Evolutionary conservation across 352 stramenopile genomes (phyloP), one percentile per base, ranked within the genome.

Genomic region (Phytopythium ostracodes): DNA sequence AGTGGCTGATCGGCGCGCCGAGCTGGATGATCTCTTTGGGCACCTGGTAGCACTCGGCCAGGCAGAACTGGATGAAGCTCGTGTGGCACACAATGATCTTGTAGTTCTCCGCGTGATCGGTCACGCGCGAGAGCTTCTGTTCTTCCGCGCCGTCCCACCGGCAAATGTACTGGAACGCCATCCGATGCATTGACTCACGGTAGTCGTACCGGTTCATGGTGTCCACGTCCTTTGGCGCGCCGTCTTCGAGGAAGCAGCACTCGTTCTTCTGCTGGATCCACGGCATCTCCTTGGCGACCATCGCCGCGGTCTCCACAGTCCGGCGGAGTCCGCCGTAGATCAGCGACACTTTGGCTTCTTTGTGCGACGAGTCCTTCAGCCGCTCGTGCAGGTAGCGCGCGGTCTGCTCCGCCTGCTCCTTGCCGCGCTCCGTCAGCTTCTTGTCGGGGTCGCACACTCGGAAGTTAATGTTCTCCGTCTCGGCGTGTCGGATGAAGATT

Each of bases 391-490:
- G 36, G 44, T 73, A 77, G 18, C 71, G 67, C 3, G 83, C 83
- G 0, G 80, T 89, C 40, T 77, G 65, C 29, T 77, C 65, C 0
- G 83, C 83, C 42, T 91, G 80, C 42, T 87, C 72, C 44, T 79
- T 71, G 24, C 85, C 83, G 9, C 76, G 72, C 24, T 72, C 64
- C 5, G 85, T 92, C 25, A 94, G 67, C 46, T 68, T 75, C 61
- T 94, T 94, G 50, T 94, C 83, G 25, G 72, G 72, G 59, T 94
- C 85, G 18, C 70, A 71, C 2, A 91, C 81, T 24, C 79, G 69
- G 47, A 94, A 94, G 52, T 92, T 84, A n/a, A 92, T 91, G 64
- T 94, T 94, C 58, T 92, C 77, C 0, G 81, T 78, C 63, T 94
- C 85, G 33, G 72, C 85, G 35, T 94, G 85, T 12, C 85, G 83